Conservation (phyloP, 202 grass and related monocot species). For the Hordeum pubiflorum region DNA sequence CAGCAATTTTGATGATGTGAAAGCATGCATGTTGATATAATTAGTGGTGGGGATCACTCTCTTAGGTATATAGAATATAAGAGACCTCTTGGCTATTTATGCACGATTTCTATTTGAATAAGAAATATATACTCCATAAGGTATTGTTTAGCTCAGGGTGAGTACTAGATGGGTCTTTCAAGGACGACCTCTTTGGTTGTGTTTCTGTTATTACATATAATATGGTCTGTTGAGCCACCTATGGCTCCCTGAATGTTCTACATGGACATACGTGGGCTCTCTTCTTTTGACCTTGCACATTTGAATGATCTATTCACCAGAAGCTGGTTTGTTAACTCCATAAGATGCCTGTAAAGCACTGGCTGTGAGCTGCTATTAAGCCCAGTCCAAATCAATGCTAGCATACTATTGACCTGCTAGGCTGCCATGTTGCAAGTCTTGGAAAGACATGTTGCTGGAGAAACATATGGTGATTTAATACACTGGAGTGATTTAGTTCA, state of each 20-base stretch:
- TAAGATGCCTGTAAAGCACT: background rate
- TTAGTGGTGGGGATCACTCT: too few relatives aligned
- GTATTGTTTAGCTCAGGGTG: too few relatives aligned
- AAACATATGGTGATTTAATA: background rate
- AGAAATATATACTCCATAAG: background rate
- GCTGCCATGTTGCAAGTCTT: background rate
- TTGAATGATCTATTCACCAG: background rate
- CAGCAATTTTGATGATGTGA: too few relatives aligned
- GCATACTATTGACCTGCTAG: background rate
- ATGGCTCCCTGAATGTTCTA: background rate
- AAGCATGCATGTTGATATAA: too few relatives aligned
- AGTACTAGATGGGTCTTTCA: background rate
- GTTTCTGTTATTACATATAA: constrained; percentile 4
- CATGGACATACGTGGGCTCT: background rate
- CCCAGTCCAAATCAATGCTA: constrained; percentile 15
- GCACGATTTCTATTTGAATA: background rate
- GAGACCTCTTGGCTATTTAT: background rate
- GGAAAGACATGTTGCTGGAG: background rate
- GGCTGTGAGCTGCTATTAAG: background rate
- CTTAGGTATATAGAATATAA: background rate
- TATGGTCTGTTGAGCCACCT: constrained; percentile 7
- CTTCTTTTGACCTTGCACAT: constrained; percentile 5
- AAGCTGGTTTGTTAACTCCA: background rate
- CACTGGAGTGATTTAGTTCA: background rate
- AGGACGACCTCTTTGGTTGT: background rate